These are phyloP conservation scores for Penicillium argentinense DNA, from an alignment of 495 filamentous ascomycete species.

Conservation along the genomic window DNA sequence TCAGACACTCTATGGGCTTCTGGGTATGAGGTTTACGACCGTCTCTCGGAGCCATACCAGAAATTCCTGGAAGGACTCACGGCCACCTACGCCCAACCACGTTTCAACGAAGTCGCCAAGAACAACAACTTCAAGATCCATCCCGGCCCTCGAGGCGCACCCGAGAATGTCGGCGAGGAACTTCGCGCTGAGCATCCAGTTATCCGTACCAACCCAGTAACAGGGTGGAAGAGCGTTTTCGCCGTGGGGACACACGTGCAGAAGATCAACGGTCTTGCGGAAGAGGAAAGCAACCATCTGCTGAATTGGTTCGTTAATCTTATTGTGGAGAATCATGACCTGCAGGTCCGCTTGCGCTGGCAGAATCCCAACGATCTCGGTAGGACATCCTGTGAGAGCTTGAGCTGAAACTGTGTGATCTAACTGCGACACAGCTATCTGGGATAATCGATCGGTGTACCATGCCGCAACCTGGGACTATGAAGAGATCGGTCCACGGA, in stretches of 20 bases:
- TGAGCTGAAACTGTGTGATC: too few relatives aligned
- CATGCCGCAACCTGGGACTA: conserved; percentile 74
- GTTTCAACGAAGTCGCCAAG: conserved; percentile 57
- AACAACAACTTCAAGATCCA: conserved; percentile 57
- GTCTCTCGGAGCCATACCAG: conserved; percentile 63
- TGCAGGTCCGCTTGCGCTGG: conserved; percentile 73
- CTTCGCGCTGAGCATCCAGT: conserved; percentile 68
- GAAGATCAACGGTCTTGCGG: conserved; percentile 63
- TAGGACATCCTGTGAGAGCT: conserved; percentile 10
- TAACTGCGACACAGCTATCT: conserved; percentile 55
- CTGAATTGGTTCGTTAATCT: conserved; percentile 62
- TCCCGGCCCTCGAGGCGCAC: conserved; percentile 57
- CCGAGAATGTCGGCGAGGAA: conserved; percentile 64
- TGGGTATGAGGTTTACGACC: conserved; percentile 78
- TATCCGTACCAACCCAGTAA: conserved; percentile 80
- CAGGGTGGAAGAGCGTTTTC: conserved; percentile 78
- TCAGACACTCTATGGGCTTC: conserved; percentile 73
- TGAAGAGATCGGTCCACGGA: conserved; percentile 53
- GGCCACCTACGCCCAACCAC: conserved; percentile 61
- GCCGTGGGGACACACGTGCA: conserved; percentile 60
- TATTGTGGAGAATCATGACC: conserved; percentile 74
- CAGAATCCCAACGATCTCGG: conserved; percentile 56
- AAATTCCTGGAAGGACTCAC: conserved; percentile 68
- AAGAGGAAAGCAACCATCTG: conserved; percentile 63
- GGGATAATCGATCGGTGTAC: conserved; percentile 74